Evolutionary conservation across 208 protist species (phyloP).

Genomic region (Acanthamoeba culbertsoni): DNA sequence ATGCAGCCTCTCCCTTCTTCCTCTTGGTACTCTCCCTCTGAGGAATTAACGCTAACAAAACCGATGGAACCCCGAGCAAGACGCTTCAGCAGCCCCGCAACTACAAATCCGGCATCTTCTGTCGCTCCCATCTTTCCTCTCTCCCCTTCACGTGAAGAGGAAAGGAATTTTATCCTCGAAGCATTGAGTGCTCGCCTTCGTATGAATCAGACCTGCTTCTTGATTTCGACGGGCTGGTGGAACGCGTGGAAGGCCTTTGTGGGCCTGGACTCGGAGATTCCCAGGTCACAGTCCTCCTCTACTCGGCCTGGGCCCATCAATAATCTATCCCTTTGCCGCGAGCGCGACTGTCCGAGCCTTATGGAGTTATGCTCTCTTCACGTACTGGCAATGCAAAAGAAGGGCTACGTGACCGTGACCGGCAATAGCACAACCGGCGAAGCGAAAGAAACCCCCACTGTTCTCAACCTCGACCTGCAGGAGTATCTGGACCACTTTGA

Average conservation of each 20-base stretch:
- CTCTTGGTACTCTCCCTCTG: too few species aligned
- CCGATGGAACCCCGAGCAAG: too few species aligned
- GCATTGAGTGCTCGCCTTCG: background rate
- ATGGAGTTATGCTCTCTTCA: background rate
- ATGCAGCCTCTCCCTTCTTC: too few species aligned
- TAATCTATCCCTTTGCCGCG: background rate
- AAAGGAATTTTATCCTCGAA: slow-evolving; percentile 19
- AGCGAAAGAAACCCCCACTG: too few species aligned
- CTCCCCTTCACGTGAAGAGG: background rate
- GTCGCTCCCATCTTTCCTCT: background rate
- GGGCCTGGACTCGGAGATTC: background rate
- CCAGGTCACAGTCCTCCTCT: background rate
- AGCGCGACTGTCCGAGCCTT: background rate
- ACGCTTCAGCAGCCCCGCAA: slow-evolving; percentile 17
- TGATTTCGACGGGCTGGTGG: background rate
- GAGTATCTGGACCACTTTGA: background rate
- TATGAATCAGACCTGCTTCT: background rate
- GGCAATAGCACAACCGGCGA: background rate
- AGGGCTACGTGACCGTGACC: background rate
- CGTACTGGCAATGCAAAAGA: background rate
- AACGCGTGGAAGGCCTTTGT: slow-evolving; percentile 17
- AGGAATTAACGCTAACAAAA: too few species aligned
- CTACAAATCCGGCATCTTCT: background rate
- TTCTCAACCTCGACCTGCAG: background rate
- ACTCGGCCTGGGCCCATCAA: background rate